Conservation (phyloP, 768 basidiomycete species). For the Amanita rubescens region DNA sequence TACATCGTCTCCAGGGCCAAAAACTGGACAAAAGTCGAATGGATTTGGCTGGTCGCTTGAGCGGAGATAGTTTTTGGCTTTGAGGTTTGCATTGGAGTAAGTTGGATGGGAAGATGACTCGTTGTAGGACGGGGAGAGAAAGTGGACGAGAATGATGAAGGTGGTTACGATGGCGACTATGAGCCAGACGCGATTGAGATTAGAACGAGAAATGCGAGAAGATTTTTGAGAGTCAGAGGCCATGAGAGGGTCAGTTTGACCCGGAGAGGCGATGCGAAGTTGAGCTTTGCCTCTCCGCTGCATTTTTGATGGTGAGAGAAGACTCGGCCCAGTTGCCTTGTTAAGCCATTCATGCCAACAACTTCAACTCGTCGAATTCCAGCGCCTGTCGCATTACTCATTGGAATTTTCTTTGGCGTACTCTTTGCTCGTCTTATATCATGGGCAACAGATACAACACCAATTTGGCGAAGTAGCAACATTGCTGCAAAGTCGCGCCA, state of each 20-base stretch:
- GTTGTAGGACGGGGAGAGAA: constrained; percentile 36
- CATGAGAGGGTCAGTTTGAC: background rate
- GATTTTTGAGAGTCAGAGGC: constrained; percentile 37
- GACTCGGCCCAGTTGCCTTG: too few relatives aligned
- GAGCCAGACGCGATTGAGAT: constrained; percentile 64
- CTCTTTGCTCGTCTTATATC: constrained; percentile 46
- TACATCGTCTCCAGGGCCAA: constrained; percentile 75
- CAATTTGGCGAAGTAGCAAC: background rate
- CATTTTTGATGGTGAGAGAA: background rate
- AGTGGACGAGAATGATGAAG: constrained; percentile 51
- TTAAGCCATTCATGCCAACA: too few relatives aligned
- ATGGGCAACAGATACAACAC: constrained; percentile 27
- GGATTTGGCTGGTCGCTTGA: constrained; percentile 46
- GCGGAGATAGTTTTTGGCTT: constrained; percentile 83
- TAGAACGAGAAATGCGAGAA: constrained; percentile 50
- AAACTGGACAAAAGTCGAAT: constrained; percentile 87
- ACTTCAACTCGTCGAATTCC: constrained; percentile 44
- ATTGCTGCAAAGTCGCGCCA: too few relatives aligned
- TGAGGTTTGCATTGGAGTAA: constrained; percentile 42
- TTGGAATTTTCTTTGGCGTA: constrained; percentile 59
- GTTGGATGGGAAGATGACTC: constrained; percentile 15
- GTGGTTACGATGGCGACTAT: constrained; percentile 47
- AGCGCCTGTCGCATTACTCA: constrained; percentile 44
- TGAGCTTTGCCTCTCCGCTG: constrained; percentile 4
- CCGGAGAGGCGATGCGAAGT: constrained; percentile 7